Percentiles rank a stretch among this genome's conserved stretches.
These are phyloP conservation scores for Auriscalpium vulgare DNA, from an alignment of 768 basidiomycete genomes.

Conservation along the genomic window DNA sequence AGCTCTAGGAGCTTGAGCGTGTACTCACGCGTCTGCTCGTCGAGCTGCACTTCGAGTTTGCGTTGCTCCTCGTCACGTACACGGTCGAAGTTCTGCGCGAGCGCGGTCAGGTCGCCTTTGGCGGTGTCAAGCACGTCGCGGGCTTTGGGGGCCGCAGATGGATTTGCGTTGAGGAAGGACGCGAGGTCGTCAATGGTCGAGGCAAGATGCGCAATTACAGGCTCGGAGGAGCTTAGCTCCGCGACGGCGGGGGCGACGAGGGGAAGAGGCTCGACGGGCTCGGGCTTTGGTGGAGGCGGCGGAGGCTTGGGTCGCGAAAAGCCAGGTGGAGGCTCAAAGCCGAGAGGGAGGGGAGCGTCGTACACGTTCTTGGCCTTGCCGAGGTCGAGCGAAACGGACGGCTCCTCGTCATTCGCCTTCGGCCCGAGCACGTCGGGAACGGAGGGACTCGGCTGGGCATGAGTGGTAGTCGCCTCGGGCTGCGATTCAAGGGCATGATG, in stretches of 20 bases:
- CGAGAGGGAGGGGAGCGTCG: conserved; percentile 72
- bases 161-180: conserved; percentile 69
- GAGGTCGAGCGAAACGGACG: conserved; percentile 5
- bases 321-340: conserved; percentile 90
- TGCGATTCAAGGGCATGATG: conserved; percentile 29
- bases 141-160: conserved; percentile 58
- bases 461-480: conserved; percentile 19
- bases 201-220: conserved; percentile 89
- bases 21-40: conserved; percentile 83
- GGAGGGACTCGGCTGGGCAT: conserved; percentile 18
- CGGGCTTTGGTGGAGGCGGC: conserved; percentile 19
- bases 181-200: conserved; percentile 89
- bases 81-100: conserved; percentile 69
- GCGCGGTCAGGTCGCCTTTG: conserved; percentile 68
- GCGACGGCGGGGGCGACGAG: conserved; percentile 76
- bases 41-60: conserved; percentile 57
- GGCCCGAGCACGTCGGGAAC: conserved; percentile 21
- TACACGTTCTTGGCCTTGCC: conserved; percentile 43
- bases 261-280: conserved; percentile 47
- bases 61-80: conserved; percentile 73
- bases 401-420: conserved; percentile 15
- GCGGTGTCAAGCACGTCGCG: conserved; percentile 73
- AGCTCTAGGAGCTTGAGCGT: conserved; percentile 70
- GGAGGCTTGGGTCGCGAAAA: conserved; percentile 55
- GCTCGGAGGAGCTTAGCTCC: conserved; percentile 68